Percentiles rank a stretch among this genome's conserved stretches.
Evolutionary conservation across 2,329 filamentous ascomycete genomes (phyloP).

Genomic region (Hypoxylon sp.): DNA sequence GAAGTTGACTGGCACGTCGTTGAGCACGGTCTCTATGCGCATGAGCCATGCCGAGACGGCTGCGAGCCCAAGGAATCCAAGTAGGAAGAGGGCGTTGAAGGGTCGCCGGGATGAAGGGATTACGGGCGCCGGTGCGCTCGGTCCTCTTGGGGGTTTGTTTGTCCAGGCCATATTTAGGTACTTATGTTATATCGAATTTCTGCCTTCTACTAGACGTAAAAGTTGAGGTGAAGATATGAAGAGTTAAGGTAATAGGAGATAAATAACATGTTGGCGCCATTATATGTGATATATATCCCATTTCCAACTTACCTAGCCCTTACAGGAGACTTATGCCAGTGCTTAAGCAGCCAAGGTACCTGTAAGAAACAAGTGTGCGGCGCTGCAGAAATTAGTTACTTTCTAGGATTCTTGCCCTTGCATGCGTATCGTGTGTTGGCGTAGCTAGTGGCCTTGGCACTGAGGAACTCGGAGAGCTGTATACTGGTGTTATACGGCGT

Average conservation of each 20-base stretch:
- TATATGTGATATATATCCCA: neutral
- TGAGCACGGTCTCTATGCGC: conserved; percentile 44
- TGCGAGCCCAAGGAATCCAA: conserved; percentile 37
- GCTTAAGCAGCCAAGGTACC: neutral
- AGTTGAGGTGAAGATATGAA: neutral
- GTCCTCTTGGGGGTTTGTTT: conserved; percentile 1
- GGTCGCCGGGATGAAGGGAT: conserved; percentile 21
- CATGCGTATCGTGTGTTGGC: conserved; percentile 9
- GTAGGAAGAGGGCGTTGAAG: conserved; percentile 37
- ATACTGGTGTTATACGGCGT: neutral
- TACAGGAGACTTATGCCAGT: no score
- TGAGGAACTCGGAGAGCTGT: neutral
- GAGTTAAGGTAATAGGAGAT: neutral
- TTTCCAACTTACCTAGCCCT: neutral
- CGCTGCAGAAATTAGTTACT: neutral
- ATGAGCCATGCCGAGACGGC: conserved; percentile 41
- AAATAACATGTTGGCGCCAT: neutral
- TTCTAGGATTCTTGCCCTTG: conserved; percentile 3
- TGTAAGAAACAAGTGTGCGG: neutral
- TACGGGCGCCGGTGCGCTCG: neutral
- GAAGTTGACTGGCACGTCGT: conserved; percentile 45
- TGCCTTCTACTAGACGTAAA: neutral
- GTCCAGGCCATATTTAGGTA: conserved; percentile 18
- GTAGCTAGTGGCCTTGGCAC: neutral
- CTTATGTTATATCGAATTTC: neutral